Conservation (phyloP, 208 protist genomes). For the Leishmania mexicana region DNA sequence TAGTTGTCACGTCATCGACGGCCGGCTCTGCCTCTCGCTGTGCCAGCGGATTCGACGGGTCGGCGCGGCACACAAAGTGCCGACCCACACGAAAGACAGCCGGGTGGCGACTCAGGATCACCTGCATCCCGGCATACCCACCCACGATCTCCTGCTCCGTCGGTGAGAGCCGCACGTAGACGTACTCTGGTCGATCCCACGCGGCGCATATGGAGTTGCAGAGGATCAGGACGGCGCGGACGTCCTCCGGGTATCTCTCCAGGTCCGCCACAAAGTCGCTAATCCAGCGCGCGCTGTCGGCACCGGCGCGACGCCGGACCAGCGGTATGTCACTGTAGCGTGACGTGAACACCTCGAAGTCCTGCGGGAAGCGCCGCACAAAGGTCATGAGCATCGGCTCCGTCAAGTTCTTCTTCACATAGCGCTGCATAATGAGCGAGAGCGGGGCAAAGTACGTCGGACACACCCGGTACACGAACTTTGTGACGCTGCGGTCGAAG, state of each 20-base stretch:
- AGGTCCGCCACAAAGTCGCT: slow-evolving; percentile 67
- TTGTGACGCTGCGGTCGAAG: slow-evolving; percentile 39
- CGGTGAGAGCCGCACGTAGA: slow-evolving; percentile 70
- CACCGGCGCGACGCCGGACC: slow-evolving; percentile 64
- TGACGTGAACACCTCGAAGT: slow-evolving; percentile 66
- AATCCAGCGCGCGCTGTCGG: slow-evolving; percentile 72
- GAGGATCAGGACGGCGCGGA: slow-evolving; percentile 52
- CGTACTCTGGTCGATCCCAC: slow-evolving; percentile 85
- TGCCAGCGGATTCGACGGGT: slow-evolving; percentile 65
- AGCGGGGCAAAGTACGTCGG: slow-evolving; percentile 78
- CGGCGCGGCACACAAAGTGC: slow-evolving; percentile 73
- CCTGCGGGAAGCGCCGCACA: slow-evolving; percentile 34
- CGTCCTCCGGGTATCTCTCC: slow-evolving; percentile 70
- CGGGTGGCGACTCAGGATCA: slow-evolving; percentile 64
- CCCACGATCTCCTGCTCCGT: slow-evolving; percentile 48
- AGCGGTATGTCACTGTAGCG: slow-evolving; percentile 58
- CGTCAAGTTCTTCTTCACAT: slow-evolving; percentile 79
- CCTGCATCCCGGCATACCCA: slow-evolving; percentile 69
- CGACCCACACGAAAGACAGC: slow-evolving; percentile 65
- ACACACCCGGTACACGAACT: slow-evolving; percentile 76
- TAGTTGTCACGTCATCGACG: slow-evolving; percentile 45
- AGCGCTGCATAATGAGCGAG: slow-evolving; percentile 75
- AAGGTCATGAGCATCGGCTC: slow-evolving; percentile 40
- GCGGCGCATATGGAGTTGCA: slow-evolving; percentile 55
- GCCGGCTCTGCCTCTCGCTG: slow-evolving; percentile 51